Evolutionary conservation across 176 grass and related monocot species (phyloP).

Genomic region (Carex parvula): DNA sequence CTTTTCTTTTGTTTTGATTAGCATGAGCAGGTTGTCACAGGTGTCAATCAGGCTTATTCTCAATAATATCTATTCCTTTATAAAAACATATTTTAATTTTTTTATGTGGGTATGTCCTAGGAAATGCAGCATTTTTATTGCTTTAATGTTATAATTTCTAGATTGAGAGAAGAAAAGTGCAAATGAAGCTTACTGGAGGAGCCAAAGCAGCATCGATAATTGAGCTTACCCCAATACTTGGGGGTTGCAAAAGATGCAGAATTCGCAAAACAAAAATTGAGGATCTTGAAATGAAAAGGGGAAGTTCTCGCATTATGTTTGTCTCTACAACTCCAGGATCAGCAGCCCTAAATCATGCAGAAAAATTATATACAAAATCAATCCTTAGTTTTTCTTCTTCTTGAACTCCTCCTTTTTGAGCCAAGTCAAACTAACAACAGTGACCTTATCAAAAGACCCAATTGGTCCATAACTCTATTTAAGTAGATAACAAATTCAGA

Average conservation of each 20-base stretch:
- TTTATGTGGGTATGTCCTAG: neutral
- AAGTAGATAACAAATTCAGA: slow-evolving; percentile 6
- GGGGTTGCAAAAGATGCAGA: slow-evolving; percentile 49
- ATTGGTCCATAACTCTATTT: slow-evolving; percentile 7
- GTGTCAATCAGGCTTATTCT: neutral
- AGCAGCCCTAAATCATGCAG: slow-evolving; percentile 46
- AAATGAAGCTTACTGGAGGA: slow-evolving; percentile 38
- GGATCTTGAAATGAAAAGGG: slow-evolving; percentile 41
- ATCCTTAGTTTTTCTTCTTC: neutral
- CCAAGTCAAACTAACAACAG: neutral
- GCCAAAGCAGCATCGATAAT: slow-evolving; percentile 82
- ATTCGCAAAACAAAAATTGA: slow-evolving; percentile 43
- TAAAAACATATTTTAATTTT: neutral
- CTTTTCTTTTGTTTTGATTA: neutral
- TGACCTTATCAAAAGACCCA: neutral
- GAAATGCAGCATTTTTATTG: neutral
- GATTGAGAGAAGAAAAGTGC: neutral
- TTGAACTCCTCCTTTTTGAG: neutral
- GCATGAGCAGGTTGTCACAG: neutral
- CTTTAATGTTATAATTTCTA: neutral
- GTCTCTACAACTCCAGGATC: slow-evolving; percentile 78
- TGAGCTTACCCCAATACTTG: slow-evolving; percentile 46
- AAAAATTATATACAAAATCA: neutral
- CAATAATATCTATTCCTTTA: neutral
- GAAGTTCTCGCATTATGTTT: slow-evolving; percentile 82